Evolutionary conservation across 305 asterid species (phyloP), one percentile per base, ranked within the genome.

Genomic region (Fraxinus nigra): DNA sequence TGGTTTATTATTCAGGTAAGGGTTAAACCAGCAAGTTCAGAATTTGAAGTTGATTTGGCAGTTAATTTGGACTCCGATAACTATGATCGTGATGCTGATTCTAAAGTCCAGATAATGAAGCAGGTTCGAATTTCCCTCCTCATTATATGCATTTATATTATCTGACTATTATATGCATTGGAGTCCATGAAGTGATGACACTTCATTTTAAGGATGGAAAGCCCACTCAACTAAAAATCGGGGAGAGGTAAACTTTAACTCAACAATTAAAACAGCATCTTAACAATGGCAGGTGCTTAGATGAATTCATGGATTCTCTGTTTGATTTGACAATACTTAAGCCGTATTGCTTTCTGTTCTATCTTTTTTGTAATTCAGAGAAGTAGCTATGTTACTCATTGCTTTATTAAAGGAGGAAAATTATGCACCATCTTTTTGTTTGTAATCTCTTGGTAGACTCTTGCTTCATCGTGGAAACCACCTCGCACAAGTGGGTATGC

Each of bases 11-110:
- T 80, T 83, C 85, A 94, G 99, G 98, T 96, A 81, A 91, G 97
- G 87, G 91, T 95, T 89, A 93, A 89, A 72, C 89, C 90, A 18
- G 77, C 37, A 77, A 88, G 89, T 83, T 70, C 86, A 67, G 92
- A 93, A 75, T 59, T 94, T 85, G 97, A 95, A 89, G 79, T 96
- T 84, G 98, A 96, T 87, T 81, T 94, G 88, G 32, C 91, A 14
- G 63, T 96, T 80, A 94, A 94, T 73, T 83, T 87, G 13, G 86
- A 91, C 76, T 91, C 97, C 75, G 84, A 82, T 83, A 96, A 96
- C 84, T 93, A 90, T 84, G 92, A 94, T 75, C 18, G 80, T 32
- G 40, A 46, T 84, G 91, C 95, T 80, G 90, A 85, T 85, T 80
- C 86, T 43, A 79, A 69, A 43, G 51, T 85, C 69, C 82, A 54